phyloP scores from a whole-genome alignment of 2,329 filamentous ascomycete species.

The Pseudopithomyces chartarum region DNA sequence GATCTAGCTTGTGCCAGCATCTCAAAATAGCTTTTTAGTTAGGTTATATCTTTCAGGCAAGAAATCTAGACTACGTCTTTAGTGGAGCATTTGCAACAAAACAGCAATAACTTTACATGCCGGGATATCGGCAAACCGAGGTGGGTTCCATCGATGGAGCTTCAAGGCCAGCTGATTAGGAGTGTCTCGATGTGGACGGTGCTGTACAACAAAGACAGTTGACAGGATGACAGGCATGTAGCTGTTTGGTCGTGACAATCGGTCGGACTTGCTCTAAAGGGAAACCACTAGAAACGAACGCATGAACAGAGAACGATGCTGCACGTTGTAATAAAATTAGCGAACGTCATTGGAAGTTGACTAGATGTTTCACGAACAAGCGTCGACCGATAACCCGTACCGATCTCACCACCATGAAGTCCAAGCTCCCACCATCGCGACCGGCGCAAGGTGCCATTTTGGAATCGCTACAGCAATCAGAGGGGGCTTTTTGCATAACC shows the following conservation, averaged over 20 bases:
- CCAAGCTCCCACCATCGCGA: not conserved
- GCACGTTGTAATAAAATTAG: not conserved
- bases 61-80: no score
- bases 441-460: not conserved
- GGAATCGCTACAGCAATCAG: not conserved
- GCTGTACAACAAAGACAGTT: not conserved
- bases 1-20: no score
- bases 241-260: not conserved
- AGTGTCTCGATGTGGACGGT: not conserved
- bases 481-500: not conserved
- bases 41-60: no score
- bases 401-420: slow-evolving; percentile 3
- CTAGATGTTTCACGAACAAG: slow-evolving; percentile 3
- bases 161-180: not conserved
- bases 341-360: not conserved
- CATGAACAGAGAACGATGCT: not conserved
- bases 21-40: no score
- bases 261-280: not conserved
- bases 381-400: not conserved
- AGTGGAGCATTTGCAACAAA: no score
- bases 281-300: not conserved
- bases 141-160: no score
- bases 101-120: no score
- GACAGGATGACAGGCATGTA: not conserved
- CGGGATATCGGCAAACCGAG: no score